Evolutionary conservation across 2,329 filamentous ascomycete species (phyloP).

Genomic region (Alternaria sp.): DNA sequence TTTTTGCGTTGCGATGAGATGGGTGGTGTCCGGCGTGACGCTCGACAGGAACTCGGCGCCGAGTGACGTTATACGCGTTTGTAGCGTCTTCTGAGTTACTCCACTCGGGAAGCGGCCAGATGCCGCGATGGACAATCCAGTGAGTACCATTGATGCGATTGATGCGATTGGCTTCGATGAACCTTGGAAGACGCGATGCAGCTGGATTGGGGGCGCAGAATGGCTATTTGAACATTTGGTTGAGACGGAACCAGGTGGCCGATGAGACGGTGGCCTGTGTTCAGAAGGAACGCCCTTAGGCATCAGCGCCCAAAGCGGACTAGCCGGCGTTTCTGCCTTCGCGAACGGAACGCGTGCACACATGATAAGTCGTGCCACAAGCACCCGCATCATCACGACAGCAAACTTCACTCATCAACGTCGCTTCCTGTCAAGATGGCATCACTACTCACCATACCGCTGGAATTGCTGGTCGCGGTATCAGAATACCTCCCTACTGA

Average conservation of each 20-base stretch:
- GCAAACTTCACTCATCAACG: not conserved
- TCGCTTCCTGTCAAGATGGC: constrained; percentile 21
- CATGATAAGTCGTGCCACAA: constrained; percentile 12
- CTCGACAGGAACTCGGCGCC: constrained; percentile 58
- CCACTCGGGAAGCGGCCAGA: constrained; percentile 64
- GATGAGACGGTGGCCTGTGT: constrained; percentile 7
- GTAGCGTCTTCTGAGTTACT: constrained; percentile 59
- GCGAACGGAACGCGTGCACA: constrained; percentile 18
- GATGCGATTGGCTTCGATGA: not conserved
- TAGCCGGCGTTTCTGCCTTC: constrained; percentile 22
- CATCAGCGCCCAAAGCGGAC: constrained; percentile 15
- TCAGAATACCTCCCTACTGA: constrained; percentile 59
- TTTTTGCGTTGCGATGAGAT: constrained; percentile 62
- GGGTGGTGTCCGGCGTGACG: constrained; percentile 59
- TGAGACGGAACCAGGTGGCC: constrained; percentile 5
- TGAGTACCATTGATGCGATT: constrained; percentile 47
- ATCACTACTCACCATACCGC: constrained; percentile 52
- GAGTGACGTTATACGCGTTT: constrained; percentile 55
- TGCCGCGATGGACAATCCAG: constrained; percentile 60
- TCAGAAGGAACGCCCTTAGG: constrained; percentile 11
- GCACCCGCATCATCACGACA: not conserved
- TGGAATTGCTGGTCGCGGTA: constrained; percentile 64
- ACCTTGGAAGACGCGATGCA: not conserved
- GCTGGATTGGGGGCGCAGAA: not conserved
- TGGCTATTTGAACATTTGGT: constrained; percentile 17